Percentiles rank a stretch among this genome's conserved stretches.
phyloP scores from a whole-genome alignment of 2,329 filamentous ascomycete species.

The Fusarium lyarnte region DNA sequence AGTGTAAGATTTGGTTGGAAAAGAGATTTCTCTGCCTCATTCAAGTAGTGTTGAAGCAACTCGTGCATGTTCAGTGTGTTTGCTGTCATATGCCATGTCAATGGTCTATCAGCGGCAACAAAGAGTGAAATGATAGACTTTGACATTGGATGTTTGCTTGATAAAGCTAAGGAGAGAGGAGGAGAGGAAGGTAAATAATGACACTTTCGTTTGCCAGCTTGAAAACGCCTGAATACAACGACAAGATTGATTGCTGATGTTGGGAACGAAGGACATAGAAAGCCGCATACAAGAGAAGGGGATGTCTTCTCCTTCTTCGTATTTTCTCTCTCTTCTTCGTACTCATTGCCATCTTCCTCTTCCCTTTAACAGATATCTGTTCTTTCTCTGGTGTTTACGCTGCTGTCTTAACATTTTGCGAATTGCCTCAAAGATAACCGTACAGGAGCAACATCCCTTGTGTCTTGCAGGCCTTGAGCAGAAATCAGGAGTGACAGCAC shows the following conservation, averaged over 20 bases:
- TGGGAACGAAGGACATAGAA: not conserved
- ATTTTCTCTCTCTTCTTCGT: not conserved
- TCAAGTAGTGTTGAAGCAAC: not conserved
- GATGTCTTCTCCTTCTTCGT: not conserved
- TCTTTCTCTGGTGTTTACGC: not conserved
- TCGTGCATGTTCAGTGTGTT: not conserved
- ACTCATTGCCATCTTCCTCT: not conserved
- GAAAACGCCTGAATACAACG: not conserved
- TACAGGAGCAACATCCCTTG: not conserved
- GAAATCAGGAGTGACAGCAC: not conserved
- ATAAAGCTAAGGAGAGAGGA: not conserved
- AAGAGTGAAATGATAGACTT: not conserved
- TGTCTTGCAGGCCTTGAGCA: not conserved
- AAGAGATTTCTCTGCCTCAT: constrained; percentile 19
- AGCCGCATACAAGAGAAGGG: not conserved
- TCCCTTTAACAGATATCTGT: not conserved
- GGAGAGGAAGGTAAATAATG: not conserved
- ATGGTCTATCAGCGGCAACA: constrained; percentile 5
- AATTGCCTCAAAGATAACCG: not conserved
- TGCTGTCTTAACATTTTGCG: not conserved
- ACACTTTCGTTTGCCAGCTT: constrained; percentile 3
- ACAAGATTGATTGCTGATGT: not conserved
- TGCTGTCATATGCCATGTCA: not conserved
- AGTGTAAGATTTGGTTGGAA: constrained; percentile 46
- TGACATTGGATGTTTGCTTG: not conserved